Evolutionary conservation across 2,329 filamentous ascomycete species (phyloP).

Genomic region (Fusarium scirpi): DNA sequence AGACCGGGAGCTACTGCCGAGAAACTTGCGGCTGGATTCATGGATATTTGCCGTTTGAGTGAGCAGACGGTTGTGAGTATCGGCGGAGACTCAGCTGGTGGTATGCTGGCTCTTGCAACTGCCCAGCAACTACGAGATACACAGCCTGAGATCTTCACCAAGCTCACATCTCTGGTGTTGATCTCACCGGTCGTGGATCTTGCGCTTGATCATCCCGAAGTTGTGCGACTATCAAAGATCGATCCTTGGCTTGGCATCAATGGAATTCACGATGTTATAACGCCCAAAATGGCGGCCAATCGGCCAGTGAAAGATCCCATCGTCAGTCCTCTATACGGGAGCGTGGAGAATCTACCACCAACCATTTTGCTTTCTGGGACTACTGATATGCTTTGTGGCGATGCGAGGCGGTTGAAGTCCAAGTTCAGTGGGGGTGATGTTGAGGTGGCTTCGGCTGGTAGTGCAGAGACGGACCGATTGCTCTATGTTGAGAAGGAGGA

Average conservation of each 20-base stretch:
- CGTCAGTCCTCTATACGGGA: conserved; percentile 1
- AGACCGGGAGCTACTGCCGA: conserved; percentile 2
- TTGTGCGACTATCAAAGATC: background rate
- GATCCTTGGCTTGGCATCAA: conserved; percentile 6
- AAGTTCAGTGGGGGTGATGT: background rate
- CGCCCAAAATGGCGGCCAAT: background rate
- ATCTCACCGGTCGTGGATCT: conserved; percentile 3
- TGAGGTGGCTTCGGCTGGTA: background rate
- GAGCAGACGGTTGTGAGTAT: background rate
- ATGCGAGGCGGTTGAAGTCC: conserved; percentile 1
- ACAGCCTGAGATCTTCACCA: background rate
- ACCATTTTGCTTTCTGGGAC: background rate
- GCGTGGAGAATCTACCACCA: background rate
- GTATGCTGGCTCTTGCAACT: background rate
- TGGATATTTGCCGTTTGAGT: background rate
- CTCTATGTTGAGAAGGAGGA: conserved; percentile 9
- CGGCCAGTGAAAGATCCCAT: background rate
- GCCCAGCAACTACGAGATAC: background rate
- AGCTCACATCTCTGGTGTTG: background rate
- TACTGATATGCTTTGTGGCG: background rate
- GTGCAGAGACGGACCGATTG: background rate
- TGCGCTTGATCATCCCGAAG: background rate
- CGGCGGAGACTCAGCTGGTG: conserved; percentile 4
- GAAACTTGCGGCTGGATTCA: background rate
- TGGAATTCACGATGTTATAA: background rate